A percentile compares a stretch with the other conserved stretches of the same genome.
Conservation (phyloP, 1,284 basidiomycete genomes). For the Ceratobasidium sp. region DNA sequence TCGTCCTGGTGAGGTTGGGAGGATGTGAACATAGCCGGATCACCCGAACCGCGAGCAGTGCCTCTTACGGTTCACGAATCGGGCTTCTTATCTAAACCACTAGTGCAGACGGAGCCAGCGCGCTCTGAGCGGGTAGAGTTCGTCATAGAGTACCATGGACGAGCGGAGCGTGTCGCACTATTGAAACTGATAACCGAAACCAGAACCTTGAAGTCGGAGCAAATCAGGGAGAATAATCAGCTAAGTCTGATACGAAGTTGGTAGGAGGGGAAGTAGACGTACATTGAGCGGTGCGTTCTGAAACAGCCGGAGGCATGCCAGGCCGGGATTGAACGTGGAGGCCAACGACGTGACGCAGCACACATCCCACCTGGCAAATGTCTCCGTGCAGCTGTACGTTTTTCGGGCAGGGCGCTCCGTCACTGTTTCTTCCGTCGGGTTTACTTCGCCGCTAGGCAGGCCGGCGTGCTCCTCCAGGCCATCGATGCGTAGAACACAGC, state of each 20-base stretch:
- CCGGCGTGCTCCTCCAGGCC: constrained; percentile 89
- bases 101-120: constrained; percentile 81
- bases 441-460: constrained; percentile 73
- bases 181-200: constrained; percentile 60
- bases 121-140: constrained; percentile 89
- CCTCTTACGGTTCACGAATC: constrained; percentile 97
- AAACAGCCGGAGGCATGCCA: constrained; percentile 83
- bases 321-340: constrained; percentile 75
- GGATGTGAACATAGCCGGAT: too few relatives aligned
- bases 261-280: constrained; percentile 46
- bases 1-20: too few relatives aligned
- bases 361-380: constrained; percentile 88
- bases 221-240: constrained; percentile 22
- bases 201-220: not conserved
- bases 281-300: constrained; percentile 85
- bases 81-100: constrained; percentile 81
- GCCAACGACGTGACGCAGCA: constrained; percentile 83
- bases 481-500: constrained; percentile 97
- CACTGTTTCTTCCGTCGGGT: constrained; percentile 65
- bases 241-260: not conserved
- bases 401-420: constrained; percentile 74
- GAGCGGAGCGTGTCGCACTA: constrained; percentile 86
- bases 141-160: constrained; percentile 91
- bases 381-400: constrained; percentile 95
- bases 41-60: too few relatives aligned